phyloP scores from a whole-genome alignment of 805 yeast genomes.

The Candida hispaniensis region DNA sequence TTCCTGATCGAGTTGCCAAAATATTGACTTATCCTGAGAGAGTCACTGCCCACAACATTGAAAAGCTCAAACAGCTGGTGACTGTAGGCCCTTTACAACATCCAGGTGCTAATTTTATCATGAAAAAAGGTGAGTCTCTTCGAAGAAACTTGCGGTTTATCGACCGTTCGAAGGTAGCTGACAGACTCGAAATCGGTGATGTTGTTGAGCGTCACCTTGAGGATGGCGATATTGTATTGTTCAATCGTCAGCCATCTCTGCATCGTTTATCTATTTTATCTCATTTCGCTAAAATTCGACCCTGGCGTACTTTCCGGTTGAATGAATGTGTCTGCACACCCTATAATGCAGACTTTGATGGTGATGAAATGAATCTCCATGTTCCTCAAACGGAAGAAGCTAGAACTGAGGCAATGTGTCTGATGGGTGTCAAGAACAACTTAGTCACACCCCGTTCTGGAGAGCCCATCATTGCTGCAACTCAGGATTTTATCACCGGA shows the following conservation, averaged over 20 bases:
- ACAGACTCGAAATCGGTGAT: slow-evolving; percentile 72
- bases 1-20: slow-evolving; percentile 94
- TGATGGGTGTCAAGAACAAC: slow-evolving; percentile 97
- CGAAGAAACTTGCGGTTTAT: slow-evolving; percentile 86
- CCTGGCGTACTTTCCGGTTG: slow-evolving; percentile 95
- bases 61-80: slow-evolving; percentile 62
- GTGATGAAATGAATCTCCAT: slow-evolving; percentile 98
- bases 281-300: slow-evolving; percentile 91
- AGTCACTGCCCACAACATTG: slow-evolving; percentile 77
- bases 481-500: slow-evolving; percentile 98
- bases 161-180: slow-evolving; percentile 68
- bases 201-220: slow-evolving; percentile 93
- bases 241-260: slow-evolving; percentile 95
- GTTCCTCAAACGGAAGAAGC: slow-evolving; percentile 99
- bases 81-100: slow-evolving; percentile 77
- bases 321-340: slow-evolving; percentile 99
- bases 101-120: slow-evolving; percentile 93
- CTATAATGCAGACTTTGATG: slow-evolving; percentile 98
- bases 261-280: slow-evolving; percentile 90
- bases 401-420: slow-evolving; percentile 93
- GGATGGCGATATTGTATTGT: slow-evolving; percentile 92
- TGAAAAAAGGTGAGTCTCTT: slow-evolving; percentile 72
- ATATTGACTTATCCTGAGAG: slow-evolving; percentile 92
- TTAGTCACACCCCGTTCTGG: slow-evolving; percentile 94
- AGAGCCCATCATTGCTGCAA: slow-evolving; percentile 98